phyloP scores from a whole-genome alignment of 2,329 filamentous ascomycete species.

The Xylariaceae sp. region DNA sequence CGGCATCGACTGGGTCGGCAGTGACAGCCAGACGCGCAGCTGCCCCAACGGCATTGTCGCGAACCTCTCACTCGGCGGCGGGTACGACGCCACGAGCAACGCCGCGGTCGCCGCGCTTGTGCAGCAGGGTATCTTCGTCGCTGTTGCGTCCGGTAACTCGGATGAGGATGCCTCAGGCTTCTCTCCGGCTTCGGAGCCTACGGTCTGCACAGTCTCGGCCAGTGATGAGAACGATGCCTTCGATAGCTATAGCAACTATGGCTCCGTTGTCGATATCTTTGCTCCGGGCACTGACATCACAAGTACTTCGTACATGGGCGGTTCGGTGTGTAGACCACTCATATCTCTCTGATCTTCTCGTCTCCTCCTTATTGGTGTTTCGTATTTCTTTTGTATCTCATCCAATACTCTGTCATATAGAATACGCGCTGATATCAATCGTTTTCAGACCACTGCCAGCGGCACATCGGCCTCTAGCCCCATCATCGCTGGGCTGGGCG shows the following conservation, averaged over 20 bases:
- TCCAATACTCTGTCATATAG: background rate
- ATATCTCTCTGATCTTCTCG: too few species aligned
- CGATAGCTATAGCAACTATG: slow-evolving; percentile 46
- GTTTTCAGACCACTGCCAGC: slow-evolving; percentile 30
- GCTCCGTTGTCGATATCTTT: slow-evolving; percentile 39
- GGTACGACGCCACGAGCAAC: slow-evolving; percentile 44
- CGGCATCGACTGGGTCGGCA: slow-evolving; percentile 36
- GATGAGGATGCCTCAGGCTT: slow-evolving; percentile 34
- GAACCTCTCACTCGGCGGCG: slow-evolving; percentile 51
- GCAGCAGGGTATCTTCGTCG: slow-evolving; percentile 43
- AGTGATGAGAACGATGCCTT: slow-evolving; percentile 5
- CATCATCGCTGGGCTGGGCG: slow-evolving; percentile 48
- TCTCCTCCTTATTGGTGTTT: too few species aligned
- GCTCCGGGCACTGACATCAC: slow-evolving; percentile 39
- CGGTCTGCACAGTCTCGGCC: slow-evolving; percentile 48
- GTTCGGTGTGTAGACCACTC: slow-evolving; percentile 5
- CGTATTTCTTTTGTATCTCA: background rate
- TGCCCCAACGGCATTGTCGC: slow-evolving; percentile 43
- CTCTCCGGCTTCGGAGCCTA: slow-evolving; percentile 46
- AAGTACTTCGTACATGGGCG: slow-evolving; percentile 34
- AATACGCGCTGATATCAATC: slow-evolving; percentile 1
- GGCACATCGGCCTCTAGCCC: slow-evolving; percentile 54
- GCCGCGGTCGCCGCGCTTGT: slow-evolving; percentile 43
- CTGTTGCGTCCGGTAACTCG: slow-evolving; percentile 53
- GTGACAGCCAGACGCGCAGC: slow-evolving; percentile 37